These are phyloP conservation scores for Gyrodon lividus DNA, from an alignment of 768 basidiomycete species.

Conservation along the genomic window DNA sequence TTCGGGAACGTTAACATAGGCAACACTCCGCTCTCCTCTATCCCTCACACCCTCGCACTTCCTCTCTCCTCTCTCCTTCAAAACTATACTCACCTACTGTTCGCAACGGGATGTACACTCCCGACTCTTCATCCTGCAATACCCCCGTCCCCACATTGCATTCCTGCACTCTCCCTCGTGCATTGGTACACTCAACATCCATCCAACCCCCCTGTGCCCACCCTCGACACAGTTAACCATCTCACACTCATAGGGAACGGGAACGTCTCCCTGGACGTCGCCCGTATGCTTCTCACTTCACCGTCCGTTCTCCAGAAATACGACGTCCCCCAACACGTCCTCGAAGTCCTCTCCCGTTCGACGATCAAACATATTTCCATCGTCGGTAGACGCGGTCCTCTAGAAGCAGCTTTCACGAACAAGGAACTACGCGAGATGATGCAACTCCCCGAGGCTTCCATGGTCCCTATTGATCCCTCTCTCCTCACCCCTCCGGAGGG, in stretches of 20 bases:
- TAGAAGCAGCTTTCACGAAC: constrained; percentile 86
- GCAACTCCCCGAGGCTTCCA: constrained; percentile 56
- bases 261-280: constrained; percentile 91
- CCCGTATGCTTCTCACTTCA: constrained; percentile 81
- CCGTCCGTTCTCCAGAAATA: constrained; percentile 60
- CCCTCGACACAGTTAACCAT: constrained; percentile 63
- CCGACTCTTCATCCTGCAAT: constrained; percentile 57
- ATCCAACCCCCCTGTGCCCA: constrained; percentile 55
- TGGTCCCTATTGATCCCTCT: constrained; percentile 57
- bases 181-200: constrained; percentile 98
- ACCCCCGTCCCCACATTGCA: constrained; percentile 47
- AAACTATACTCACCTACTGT: constrained; percentile 82
- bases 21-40: constrained; percentile 33
- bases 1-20: constrained; percentile 86
- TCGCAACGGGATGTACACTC: constrained; percentile 82
- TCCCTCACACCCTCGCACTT: constrained; percentile 55
- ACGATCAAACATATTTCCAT: constrained; percentile 76
- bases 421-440: constrained; percentile 92
- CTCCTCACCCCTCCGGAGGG: constrained; percentile 40
- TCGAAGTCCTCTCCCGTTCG: constrained; percentile 63
- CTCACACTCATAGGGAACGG: constrained; percentile 91
- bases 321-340: constrained; percentile 75
- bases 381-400: constrained; percentile 81
- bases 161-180: constrained; percentile 81
- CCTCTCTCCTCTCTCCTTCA: constrained; percentile 59